A percentile compares a stretch with the other conserved stretches of the same genome.
These are phyloP conservation scores for Inga laurina DNA, from an alignment of 306 rosid genomes.

Conservation along the genomic window DNA sequence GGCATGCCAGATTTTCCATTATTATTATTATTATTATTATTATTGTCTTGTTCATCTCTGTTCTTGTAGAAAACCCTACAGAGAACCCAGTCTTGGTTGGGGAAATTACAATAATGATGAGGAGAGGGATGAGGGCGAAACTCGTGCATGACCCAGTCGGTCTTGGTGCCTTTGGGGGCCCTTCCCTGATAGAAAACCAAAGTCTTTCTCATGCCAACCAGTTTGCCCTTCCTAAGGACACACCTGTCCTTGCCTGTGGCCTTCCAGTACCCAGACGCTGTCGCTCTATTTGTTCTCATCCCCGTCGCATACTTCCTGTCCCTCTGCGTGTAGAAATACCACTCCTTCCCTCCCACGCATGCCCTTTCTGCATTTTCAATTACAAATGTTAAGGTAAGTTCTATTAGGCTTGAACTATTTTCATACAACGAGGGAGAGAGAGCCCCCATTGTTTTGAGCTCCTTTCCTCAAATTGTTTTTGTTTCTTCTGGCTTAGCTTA, in stretches of 20 bases:
- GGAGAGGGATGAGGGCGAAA: slow-evolving; percentile 64
- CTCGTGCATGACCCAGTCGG: slow-evolving; percentile 95
- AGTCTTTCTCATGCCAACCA: slow-evolving; percentile 92
- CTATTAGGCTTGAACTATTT: too few relatives aligned
- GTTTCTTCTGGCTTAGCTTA: too few relatives aligned
- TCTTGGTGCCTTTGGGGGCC: slow-evolving; percentile 89
- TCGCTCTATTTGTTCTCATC: slow-evolving; percentile 77
- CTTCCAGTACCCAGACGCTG: slow-evolving; percentile 90
- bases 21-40: too few relatives aligned
- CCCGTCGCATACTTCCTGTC: slow-evolving; percentile 93
- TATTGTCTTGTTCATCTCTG: slow-evolving; percentile 31
- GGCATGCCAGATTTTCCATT: slow-evolving; percentile 38
- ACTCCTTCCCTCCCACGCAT: slow-evolving; percentile 87
- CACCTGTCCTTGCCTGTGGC: slow-evolving; percentile 89
- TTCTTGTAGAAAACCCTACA: slow-evolving; percentile 76
- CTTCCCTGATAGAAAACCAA: slow-evolving; percentile 90
- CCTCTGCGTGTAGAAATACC: slow-evolving; percentile 86
- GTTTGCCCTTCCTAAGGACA: slow-evolving; percentile 47
- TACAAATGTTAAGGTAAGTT: too few relatives aligned
- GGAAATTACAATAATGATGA: slow-evolving; percentile 47
- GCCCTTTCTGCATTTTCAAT: slow-evolving; percentile 49
- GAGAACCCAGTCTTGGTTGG: slow-evolving; percentile 81
- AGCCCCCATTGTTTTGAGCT: too few relatives aligned
- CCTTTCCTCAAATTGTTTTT: too few relatives aligned
- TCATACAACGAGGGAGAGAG: neutral